Conservation (phyloP, 2,329 filamentous ascomycete species). For the Trichoderma afroharzianum region DNA sequence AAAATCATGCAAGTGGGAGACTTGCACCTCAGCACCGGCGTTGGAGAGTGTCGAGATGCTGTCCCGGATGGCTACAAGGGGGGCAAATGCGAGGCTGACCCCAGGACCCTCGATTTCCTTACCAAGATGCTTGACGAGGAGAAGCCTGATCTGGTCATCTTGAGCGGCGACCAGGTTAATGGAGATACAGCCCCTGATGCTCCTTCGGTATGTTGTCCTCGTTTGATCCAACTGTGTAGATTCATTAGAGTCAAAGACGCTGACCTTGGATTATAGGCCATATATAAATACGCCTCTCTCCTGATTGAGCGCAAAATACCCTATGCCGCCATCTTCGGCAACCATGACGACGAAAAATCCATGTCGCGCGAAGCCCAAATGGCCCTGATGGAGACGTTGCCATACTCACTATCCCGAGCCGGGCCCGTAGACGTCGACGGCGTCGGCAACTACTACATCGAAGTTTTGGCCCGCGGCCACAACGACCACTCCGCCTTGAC, state of each 20-base stretch:
- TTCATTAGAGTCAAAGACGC: slow-evolving; percentile 13
- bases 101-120: slow-evolving; percentile 86
- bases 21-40: slow-evolving; percentile 85
- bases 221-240: background rate
- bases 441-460: slow-evolving; percentile 91
- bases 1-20: slow-evolving; percentile 98
- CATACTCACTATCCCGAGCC: slow-evolving; percentile 81
- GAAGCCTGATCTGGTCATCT: slow-evolving; percentile 85
- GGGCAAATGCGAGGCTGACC: slow-evolving; percentile 84
- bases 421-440: slow-evolving; percentile 83
- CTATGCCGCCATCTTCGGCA: slow-evolving; percentile 92
- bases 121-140: slow-evolving; percentile 82
- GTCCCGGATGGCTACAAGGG: slow-evolving; percentile 69
- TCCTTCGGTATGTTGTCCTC: slow-evolving; percentile 60
- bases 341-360: slow-evolving; percentile 91
- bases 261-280: slow-evolving; percentile 52
- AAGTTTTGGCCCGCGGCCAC: slow-evolving; percentile 75
- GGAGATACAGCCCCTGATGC: slow-evolving; percentile 89
- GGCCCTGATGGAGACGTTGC: slow-evolving; percentile 78
- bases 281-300: slow-evolving; percentile 87
- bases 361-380: slow-evolving; percentile 76
- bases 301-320: slow-evolving; percentile 86
- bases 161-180: slow-evolving; percentile 94
- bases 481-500: slow-evolving; percentile 87
- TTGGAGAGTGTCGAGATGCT: slow-evolving; percentile 82